Percentiles rank a stretch among this genome's conserved stretches.
Evolutionary conservation across 208 protist genomes (phyloP).

Genomic region (Trypanosoma theileri): DNA sequence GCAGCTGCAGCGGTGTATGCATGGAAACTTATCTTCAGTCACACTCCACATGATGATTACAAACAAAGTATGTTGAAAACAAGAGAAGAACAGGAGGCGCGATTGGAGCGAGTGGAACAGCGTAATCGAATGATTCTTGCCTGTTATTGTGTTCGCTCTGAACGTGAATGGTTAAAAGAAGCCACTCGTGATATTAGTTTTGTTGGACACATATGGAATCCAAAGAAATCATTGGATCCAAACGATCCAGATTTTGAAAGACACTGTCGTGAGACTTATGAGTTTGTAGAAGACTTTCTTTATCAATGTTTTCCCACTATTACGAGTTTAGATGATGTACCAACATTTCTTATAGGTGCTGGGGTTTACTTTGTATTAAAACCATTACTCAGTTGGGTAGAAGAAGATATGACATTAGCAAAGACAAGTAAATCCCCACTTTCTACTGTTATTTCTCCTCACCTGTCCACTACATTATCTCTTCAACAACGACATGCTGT

Average conservation of each 20-base stretch:
- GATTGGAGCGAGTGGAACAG: slow-evolving; percentile 79
- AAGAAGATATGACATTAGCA: not conserved
- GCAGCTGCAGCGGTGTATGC: slow-evolving; percentile 80
- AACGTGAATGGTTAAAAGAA: slow-evolving; percentile 86
- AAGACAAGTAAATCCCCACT: not conserved
- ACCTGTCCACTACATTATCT: not conserved
- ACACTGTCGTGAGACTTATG: slow-evolving; percentile 78
- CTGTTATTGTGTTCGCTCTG: slow-evolving; percentile 77
- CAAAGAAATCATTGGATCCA: slow-evolving; percentile 61
- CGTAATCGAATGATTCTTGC: slow-evolving; percentile 89
- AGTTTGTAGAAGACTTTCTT: slow-evolving; percentile 89
- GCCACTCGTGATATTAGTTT: slow-evolving; percentile 81
- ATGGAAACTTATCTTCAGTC: slow-evolving; percentile 91
- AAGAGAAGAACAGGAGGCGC: slow-evolving; percentile 56
- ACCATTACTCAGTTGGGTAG: slow-evolving; percentile 44
- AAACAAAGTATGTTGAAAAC: slow-evolving; percentile 81
- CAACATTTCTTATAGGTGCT: slow-evolving; percentile 72
- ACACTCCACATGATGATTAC: slow-evolving; percentile 87
- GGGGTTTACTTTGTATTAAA: slow-evolving; percentile 80
- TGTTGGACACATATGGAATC: slow-evolving; percentile 77
- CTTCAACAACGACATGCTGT: slow-evolving; percentile 8
- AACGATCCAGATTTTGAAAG: slow-evolving; percentile 78
- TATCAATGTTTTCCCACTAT: slow-evolving; percentile 89
- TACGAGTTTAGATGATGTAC: slow-evolving; percentile 60
- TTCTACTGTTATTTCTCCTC: not conserved